These are phyloP conservation scores for Emergomyces orientalis DNA, from an alignment of 2,329 filamentous ascomycete species.

Conservation along the genomic window DNA sequence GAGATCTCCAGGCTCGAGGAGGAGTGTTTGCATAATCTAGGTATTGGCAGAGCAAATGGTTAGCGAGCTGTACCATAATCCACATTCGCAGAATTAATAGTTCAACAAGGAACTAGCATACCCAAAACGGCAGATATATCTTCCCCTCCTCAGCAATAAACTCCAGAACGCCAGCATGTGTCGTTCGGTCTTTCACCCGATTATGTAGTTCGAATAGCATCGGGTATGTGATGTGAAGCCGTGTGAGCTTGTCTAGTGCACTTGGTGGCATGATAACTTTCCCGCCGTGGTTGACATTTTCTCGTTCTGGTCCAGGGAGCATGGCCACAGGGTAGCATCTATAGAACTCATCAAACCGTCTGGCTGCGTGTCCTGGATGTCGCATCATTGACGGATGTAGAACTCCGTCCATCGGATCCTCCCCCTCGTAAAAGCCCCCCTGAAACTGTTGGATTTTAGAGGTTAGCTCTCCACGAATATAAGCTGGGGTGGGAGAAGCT, in stretches of 20 bases:
- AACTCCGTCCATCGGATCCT: slow-evolving; percentile 45
- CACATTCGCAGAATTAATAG: not conserved
- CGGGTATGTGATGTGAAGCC: slow-evolving; percentile 92
- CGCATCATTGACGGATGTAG: slow-evolving; percentile 44
- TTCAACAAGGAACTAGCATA: slow-evolving; percentile 34
- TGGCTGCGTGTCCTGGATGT: slow-evolving; percentile 41
- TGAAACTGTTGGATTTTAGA: slow-evolving; percentile 29
- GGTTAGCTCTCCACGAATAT: not conserved
- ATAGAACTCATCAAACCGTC: slow-evolving; percentile 97
- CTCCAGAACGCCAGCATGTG: slow-evolving; percentile 90
- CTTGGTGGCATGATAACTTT: slow-evolving; percentile 97
- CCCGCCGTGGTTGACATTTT: slow-evolving; percentile 87
- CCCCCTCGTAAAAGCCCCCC: slow-evolving; percentile 44
- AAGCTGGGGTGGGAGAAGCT: no score
- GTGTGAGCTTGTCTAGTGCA: slow-evolving; percentile 90
- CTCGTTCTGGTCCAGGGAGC: slow-evolving; percentile 81
- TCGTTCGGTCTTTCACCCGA: slow-evolving; percentile 66
- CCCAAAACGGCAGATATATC: slow-evolving; percentile 93
- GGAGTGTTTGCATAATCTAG: slow-evolving; percentile 87
- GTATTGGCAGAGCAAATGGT: not conserved
- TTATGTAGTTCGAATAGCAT: slow-evolving; percentile 96
- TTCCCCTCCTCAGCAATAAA: slow-evolving; percentile 97
- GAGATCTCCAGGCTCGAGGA: slow-evolving; percentile 84
- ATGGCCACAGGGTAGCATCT: slow-evolving; percentile 93
- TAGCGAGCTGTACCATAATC: not conserved